Evolutionary conservation across 2,329 filamentous ascomycete species (phyloP).

Genomic region (Phaeomoniella chlamydospora): DNA sequence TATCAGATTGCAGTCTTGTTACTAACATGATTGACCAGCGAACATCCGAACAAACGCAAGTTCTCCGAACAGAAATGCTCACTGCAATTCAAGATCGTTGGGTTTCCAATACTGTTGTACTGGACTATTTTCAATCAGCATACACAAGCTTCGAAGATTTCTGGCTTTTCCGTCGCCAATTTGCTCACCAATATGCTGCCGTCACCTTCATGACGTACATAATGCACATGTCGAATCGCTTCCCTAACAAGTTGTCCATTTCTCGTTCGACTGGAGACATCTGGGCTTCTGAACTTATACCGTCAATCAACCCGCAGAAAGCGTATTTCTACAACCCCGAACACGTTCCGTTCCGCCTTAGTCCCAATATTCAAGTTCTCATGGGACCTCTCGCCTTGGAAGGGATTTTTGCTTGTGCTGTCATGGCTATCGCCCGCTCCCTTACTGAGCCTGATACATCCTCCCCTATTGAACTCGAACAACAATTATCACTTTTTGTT

Average conservation of each 20-base stretch:
- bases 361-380: slow-evolving; percentile 85
- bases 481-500: slow-evolving; percentile 87
- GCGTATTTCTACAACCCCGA: slow-evolving; percentile 92
- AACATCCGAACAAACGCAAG: slow-evolving; percentile 51
- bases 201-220: slow-evolving; percentile 98
- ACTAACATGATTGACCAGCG: slow-evolving; percentile 20
- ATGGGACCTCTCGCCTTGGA: slow-evolving; percentile 95
- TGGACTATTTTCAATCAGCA: slow-evolving; percentile 78
- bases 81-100: slow-evolving; percentile 87
- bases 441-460: slow-evolving; percentile 63
- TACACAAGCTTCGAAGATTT: slow-evolving; percentile 88
- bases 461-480: slow-evolving; percentile 61
- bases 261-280: slow-evolving; percentile 78
- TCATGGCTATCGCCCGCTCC: slow-evolving; percentile 94
- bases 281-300: slow-evolving; percentile 90
- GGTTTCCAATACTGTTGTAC: slow-evolving; percentile 67
- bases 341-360: slow-evolving; percentile 91
- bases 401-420: slow-evolving; percentile 83
- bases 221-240: slow-evolving; percentile 91
- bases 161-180: slow-evolving; percentile 96
- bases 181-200: slow-evolving; percentile 87
- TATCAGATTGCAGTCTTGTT: background rate
- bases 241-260: slow-evolving; percentile 91
- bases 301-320: slow-evolving; percentile 69
- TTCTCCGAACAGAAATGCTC: slow-evolving; percentile 79